phyloP scores from a whole-genome alignment of 331 rosid species.

The Saraca asoca region DNA sequence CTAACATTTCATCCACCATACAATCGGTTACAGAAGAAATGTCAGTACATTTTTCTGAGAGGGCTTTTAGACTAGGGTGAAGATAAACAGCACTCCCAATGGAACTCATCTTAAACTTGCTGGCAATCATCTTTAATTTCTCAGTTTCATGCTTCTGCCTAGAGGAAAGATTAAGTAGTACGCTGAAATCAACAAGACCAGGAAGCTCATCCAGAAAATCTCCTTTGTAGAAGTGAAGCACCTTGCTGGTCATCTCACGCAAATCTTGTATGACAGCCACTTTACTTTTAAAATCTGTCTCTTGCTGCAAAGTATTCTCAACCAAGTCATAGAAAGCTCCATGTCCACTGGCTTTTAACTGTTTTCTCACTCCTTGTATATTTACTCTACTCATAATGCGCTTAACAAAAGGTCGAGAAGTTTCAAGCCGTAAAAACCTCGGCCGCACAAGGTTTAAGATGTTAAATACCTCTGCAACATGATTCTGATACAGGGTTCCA shows the following conservation, averaged over 20 bases:
- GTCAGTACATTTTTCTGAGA: slow-evolving; percentile 53
- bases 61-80: slow-evolving; percentile 64
- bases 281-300: slow-evolving; percentile 74
- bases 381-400: slow-evolving; percentile 73
- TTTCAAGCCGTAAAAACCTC: slow-evolving; percentile 64
- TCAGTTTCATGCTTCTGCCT: slow-evolving; percentile 61
- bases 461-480: slow-evolving; percentile 87
- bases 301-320: slow-evolving; percentile 82
- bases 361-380: slow-evolving; percentile 51
- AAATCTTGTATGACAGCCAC: slow-evolving; percentile 77
- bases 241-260: slow-evolving; percentile 88
- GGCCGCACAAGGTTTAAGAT: slow-evolving; percentile 84
- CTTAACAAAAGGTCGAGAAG: slow-evolving; percentile 66
- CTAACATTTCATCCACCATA: slow-evolving; percentile 61
- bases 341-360: slow-evolving; percentile 48
- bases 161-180: slow-evolving; percentile 62
- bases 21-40: slow-evolving; percentile 42
- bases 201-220: slow-evolving; percentile 97
- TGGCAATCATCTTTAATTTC: slow-evolving; percentile 44
- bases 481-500: slow-evolving; percentile 90
- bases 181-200: slow-evolving; percentile 79
- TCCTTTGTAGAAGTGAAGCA: slow-evolving; percentile 90
- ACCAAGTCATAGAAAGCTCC: slow-evolving; percentile 62
- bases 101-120: slow-evolving; percentile 72
- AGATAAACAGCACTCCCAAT: slow-evolving; percentile 82